Base-by-base conservation (phyloP, 2,329 filamentous ascomycete genomes). In the Trichoderma afroharzianum region DNA sequence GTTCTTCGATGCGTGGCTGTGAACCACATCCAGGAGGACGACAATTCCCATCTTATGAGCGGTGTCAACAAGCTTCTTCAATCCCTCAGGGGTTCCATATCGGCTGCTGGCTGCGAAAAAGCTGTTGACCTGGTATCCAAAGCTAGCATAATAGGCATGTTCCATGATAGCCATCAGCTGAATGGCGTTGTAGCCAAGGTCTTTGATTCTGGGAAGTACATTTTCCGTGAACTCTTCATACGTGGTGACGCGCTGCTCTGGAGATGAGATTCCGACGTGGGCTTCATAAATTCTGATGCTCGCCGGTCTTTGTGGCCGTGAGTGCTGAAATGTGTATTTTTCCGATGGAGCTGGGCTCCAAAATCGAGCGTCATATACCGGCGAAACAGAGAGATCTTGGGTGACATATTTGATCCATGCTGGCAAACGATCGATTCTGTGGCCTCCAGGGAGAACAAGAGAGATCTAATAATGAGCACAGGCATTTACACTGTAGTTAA, bases 161-260 rank as follows among this genome's bases (percentile, higher is more conserved):
- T 99, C 96, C 95, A 99, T 99, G 79, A 99, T 88, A 59, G 96
- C 96, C 96, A 99, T 99, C 74, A 99, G 87, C 81, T 99, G 96
- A 76, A 99, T 98, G 69, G 95, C 93, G 80, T 99, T 98, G 85
- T 99, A 99, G 53, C 95, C 96, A 57, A 98, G 86, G 74, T 90
- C 85, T 79, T 95, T 92, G 83, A 99, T 98, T 71, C 95, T 90
- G 18, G 95, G 95, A 8, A 99, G 88, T 87, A 97, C 94, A 81
- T 93, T 94, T 78, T 91, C 87, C 3, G 95, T 98, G 81, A 99
- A 99, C 83, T 99, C 95, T 81, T 98, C 97, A 88, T 97, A 99
- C 7, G 94, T 97, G 3, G 96, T 90, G 50, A 99, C 94, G 75
- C 90, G 91, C 74, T 92, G 89, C 74, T 98, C 95, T 1, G 95